Conservation (phyloP, 108 stramenopile genomes). For the Pseudonitzschia multiseries region DNA sequence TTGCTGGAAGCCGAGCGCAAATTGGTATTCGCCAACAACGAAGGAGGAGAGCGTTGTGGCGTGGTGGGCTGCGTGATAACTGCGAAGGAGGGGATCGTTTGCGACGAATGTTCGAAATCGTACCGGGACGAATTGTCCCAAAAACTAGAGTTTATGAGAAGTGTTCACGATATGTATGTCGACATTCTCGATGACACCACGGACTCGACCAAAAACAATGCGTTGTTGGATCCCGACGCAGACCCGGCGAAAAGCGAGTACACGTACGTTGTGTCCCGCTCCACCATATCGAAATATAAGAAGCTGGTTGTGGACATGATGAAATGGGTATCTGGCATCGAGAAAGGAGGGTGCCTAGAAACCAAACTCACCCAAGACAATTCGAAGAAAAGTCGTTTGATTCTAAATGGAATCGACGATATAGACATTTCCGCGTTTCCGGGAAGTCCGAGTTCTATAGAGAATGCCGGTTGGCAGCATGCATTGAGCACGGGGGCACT, state of each 20-base stretch:
- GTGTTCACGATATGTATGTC: conserved; percentile 27
- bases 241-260: conserved; percentile 24
- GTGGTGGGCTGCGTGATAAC: conserved; percentile 21
- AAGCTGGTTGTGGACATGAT: conserved; percentile 14
- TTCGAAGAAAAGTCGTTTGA: background rate
- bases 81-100: conserved; percentile 26
- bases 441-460: background rate
- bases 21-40: conserved; percentile 4
- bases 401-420: conserved; percentile 30
- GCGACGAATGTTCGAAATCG: conserved; percentile 29
- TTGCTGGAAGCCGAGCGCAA: conserved; percentile 43
- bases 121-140: conserved; percentile 24
- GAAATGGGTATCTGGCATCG: conserved; percentile 21
- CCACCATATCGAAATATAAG: conserved; percentile 26
- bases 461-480: too few species aligned
- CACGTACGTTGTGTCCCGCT: conserved; percentile 25
- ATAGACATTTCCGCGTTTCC: conserved; percentile 15
- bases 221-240: conserved; percentile 7
- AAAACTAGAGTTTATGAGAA: conserved; percentile 19
- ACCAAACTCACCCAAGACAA: background rate
- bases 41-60: conserved; percentile 15
- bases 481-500: background rate
- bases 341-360: conserved; percentile 12
- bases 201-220: background rate
- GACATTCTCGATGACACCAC: conserved; percentile 20